Base-by-base conservation (phyloP, 176 grass and related monocot genomes). In the Rhynchospora breviuscula region DNA sequence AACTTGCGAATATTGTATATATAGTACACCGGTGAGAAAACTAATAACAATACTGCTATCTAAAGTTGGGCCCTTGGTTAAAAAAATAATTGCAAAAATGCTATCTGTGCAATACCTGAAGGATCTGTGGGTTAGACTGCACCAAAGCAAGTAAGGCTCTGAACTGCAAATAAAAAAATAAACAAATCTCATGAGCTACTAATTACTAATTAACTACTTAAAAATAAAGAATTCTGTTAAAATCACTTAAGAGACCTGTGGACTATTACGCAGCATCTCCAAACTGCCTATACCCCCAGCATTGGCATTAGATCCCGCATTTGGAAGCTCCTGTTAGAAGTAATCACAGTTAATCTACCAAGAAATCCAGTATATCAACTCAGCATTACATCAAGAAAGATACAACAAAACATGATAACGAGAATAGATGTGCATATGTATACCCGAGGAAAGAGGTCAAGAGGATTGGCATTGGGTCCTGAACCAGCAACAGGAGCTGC, bases 391-490 rank as follows among this genome's bases (percentile, higher is more conserved):
- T 56, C 52, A 67, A 35, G 10, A 56, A 83, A 14, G 66, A 51
- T 17, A 15, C 21, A 80, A 68, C 70, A 63, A 19, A 21, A 40
- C 35, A 40, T 40, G 35, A 40, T 7, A 68, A 88, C 23, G 15
- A 59, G 59, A 18, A 43, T 21, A 60, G 12, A 64, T 63, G 46
- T 49, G 21, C 29, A 59, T 43, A 59, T 29, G 33, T 3, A 13
- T 87, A 97, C 95, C 79, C 89, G 92, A 79, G 95, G 92, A 86
- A 98, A 98, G 80, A 98, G 95, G 58, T 98, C 87, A 74, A 98
- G 77, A 26, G 95, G 92, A 80, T 87, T 95, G 77, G 92, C 92
- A 88, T 94, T 95, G 51, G 95, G 92, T 78, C 90, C 90, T 62
- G 82, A 57, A 3, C 89, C 85, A 78, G 88, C 79, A 65, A 90